Conservation (phyloP, 1,139 yeast genomes). For the Candida labiduridarum region DNA sequence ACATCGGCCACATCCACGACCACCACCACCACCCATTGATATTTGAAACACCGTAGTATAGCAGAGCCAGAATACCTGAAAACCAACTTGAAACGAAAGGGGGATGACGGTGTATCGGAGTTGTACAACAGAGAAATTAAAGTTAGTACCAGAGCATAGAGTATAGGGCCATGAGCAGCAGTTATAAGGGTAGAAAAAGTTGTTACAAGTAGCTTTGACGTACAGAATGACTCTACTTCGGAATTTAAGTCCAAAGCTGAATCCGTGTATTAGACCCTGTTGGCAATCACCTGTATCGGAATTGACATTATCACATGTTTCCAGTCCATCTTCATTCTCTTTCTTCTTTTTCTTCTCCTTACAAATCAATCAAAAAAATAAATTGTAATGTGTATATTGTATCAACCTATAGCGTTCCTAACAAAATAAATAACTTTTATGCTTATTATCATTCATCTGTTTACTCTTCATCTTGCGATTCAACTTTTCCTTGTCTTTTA, state of each 20-base stretch:
- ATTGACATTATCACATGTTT: background rate
- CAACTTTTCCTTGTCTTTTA: constrained; percentile 29
- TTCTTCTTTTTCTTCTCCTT: background rate
- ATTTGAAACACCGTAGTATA: background rate
- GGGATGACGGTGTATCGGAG: background rate
- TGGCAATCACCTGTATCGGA: background rate
- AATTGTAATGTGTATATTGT: constrained; percentile 1
- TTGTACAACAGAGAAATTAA: background rate
- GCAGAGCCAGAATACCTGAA: background rate
- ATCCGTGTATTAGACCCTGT: background rate
- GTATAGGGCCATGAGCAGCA: background rate
- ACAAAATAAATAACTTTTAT: too few relatives aligned
- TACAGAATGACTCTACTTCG: background rate
- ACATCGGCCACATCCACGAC: background rate
- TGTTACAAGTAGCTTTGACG: background rate
- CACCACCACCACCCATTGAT: background rate
- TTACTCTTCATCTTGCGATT: background rate
- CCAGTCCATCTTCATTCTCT: background rate
- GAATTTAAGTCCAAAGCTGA: too few relatives aligned
- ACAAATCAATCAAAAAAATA: background rate
- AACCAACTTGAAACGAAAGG: background rate
- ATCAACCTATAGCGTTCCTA: background rate
- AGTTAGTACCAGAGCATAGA: background rate
- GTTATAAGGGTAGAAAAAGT: background rate
- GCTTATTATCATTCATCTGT: background rate